Evolutionary conservation across 2,329 filamentous ascomycete species (phyloP).

Genomic region (Scedosporium apiospermum): DNA sequence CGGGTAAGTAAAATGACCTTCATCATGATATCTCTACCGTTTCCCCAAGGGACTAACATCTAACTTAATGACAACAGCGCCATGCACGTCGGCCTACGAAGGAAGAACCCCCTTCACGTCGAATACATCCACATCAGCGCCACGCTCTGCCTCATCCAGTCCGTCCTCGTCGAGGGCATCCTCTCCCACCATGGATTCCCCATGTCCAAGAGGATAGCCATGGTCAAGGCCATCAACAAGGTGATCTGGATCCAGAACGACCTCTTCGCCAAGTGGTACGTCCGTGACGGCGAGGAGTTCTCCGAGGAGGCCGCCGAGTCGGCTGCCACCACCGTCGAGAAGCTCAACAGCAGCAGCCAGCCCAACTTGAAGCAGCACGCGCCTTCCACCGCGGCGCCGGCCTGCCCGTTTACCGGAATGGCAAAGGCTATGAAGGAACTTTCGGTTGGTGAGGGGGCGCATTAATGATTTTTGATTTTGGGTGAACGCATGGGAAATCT

Average conservation of each 20-base stretch:
- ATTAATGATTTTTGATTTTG: neutral
- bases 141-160: slow-evolving; percentile 65
- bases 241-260: slow-evolving; percentile 87
- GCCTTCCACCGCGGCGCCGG: neutral
- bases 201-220: slow-evolving; percentile 58
- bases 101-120: slow-evolving; percentile 63
- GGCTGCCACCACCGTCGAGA: neutral
- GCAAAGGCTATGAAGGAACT: neutral
- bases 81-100: slow-evolving; percentile 73
- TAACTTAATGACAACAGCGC: slow-evolving; percentile 40
- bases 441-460: neutral
- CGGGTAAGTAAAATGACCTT: slow-evolving; percentile 38
- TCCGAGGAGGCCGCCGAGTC: slow-evolving; percentile 14
- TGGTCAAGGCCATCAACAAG: slow-evolving; percentile 69
- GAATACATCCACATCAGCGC: slow-evolving; percentile 73
- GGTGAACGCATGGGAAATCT: neutral
- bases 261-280: slow-evolving; percentile 72
- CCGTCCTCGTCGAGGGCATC: slow-evolving; percentile 68
- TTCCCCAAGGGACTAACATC: neutral
- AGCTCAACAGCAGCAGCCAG: neutral
- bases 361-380: neutral
- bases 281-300: slow-evolving; percentile 58
- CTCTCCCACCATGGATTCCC: slow-evolving; percentile 60
- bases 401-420: slow-evolving; percentile 1
- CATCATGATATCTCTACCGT: neutral